Evolutionary conservation across 2,329 filamentous ascomycete species (phyloP), one percentile per base, ranked within the genome.

Genomic region (Mariannaea elegans): DNA sequence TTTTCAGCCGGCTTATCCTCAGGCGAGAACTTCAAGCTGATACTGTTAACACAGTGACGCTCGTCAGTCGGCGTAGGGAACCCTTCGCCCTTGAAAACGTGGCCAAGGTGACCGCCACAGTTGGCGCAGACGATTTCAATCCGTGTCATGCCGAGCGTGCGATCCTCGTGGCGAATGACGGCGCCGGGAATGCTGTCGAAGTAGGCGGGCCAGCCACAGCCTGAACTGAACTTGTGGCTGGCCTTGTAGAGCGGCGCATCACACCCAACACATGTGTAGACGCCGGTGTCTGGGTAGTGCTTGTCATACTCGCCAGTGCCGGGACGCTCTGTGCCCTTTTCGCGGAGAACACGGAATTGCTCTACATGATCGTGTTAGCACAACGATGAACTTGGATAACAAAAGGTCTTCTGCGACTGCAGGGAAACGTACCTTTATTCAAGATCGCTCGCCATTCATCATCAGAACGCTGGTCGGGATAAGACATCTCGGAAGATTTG

Each of bases 171-270:
- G 63, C 94, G 84, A 32, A 87, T 92, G 12, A 99, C 93, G 1
- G 94, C 94, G 2, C 93, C 94, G 0, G 95, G 94, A 50, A 99
- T 87, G 66, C 90, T 94, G 78, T 99, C 95, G 75, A 94, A 99
- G 79, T 98, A 99, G 12, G 95, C 95, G 1, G 95, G 95, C 95
- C 95, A 99, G 62, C 95, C 95, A 78, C 95, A 99, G 39, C 93
- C 93, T 16, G 92, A 96, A 77, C 92, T 92, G 85, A 99, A 99
- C 78, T 99, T 99, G 79, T 97, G 94, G 64, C 85, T 85, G 24
- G 95, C 94, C 76, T 89, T 94, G 86, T 99, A 99, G 16, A 99
- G 87, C 5, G 95, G 94, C 7, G 93, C 86, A 24, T 89, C 77
- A 82, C 95, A 99, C 51, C 87, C 95, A 16, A 91, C 92, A 78